Conservation (phyloP, 306 rosid species). For the Trichosanthes truncata region DNA sequence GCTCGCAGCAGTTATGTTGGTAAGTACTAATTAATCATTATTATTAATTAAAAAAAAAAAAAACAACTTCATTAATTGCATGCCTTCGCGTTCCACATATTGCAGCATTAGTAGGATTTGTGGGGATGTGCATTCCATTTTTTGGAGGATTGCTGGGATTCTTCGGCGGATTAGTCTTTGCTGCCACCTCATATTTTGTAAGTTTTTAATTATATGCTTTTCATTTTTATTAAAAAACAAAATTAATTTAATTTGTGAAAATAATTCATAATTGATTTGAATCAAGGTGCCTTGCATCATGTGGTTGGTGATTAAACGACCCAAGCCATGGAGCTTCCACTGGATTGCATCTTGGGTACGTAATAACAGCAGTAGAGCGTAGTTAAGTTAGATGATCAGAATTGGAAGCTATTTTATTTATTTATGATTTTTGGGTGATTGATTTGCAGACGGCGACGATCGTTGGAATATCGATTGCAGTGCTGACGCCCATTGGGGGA, state of each 20-base stretch:
- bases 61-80: neutral
- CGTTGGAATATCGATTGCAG: conserved; percentile 19
- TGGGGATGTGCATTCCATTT: conserved; percentile 55
- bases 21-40: conserved; percentile 12
- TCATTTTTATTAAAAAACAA: neutral
- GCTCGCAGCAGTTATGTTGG: conserved; percentile 36
- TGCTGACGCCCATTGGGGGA: conserved; percentile 56
- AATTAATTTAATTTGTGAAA: too few relatives aligned
- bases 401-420: neutral
- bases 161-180: conserved; percentile 66
- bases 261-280: neutral
- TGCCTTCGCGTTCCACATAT: neutral
- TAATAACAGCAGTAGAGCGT: neutral
- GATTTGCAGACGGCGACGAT: conserved; percentile 20
- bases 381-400: neutral
- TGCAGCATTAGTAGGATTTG: conserved; percentile 29
- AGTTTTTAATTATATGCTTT: conserved; percentile 8
- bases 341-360: conserved; percentile 40
- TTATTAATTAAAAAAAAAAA: neutral
- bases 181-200: conserved; percentile 58
- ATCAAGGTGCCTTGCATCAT: conserved; percentile 46
- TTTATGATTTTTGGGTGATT: neutral
- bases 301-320: conserved; percentile 33
- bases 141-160: conserved; percentile 68
- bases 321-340: conserved; percentile 31